Evolutionary conservation across 1,284 basidiomycete genomes (phyloP).

Genomic region (Cystobasidium pallidum): DNA sequence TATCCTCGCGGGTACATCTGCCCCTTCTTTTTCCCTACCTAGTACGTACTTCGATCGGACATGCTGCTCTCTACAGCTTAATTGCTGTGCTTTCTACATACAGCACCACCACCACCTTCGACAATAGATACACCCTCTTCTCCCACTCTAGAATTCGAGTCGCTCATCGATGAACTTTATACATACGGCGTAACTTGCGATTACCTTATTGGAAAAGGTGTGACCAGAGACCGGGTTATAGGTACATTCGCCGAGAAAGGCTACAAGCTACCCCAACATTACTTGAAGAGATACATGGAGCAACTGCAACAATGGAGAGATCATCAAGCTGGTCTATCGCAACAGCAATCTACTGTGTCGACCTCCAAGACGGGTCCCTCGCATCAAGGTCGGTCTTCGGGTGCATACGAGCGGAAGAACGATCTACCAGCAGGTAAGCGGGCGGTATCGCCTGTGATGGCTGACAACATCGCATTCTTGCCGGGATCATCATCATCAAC

Average conservation of each 20-base stretch:
- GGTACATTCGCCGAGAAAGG: constrained; percentile 12
- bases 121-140: background rate
- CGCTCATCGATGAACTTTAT: constrained; percentile 31
- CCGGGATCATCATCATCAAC: background rate
- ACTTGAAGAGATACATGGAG: constrained; percentile 10
- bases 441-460: background rate
- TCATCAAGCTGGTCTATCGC: background rate
- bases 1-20: too few relatives aligned
- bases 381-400: background rate
- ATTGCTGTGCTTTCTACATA: constrained; percentile 9
- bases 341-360: background rate
- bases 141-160: constrained; percentile 11
- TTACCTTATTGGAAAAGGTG: constrained; percentile 39
- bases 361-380: background rate
- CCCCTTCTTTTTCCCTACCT: background rate
- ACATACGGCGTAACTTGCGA: constrained; percentile 41
- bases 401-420: too few relatives aligned
- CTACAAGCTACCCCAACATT: constrained; percentile 28
- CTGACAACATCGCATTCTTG: background rate
- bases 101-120: background rate
- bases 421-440: background rate
- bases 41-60: background rate
- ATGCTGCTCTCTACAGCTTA: constrained; percentile 20
- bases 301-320: constrained; percentile 9
- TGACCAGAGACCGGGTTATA: constrained; percentile 33